Conservation (phyloP, 2,329 filamentous ascomycete species). For the Chaetomium sp. region DNA sequence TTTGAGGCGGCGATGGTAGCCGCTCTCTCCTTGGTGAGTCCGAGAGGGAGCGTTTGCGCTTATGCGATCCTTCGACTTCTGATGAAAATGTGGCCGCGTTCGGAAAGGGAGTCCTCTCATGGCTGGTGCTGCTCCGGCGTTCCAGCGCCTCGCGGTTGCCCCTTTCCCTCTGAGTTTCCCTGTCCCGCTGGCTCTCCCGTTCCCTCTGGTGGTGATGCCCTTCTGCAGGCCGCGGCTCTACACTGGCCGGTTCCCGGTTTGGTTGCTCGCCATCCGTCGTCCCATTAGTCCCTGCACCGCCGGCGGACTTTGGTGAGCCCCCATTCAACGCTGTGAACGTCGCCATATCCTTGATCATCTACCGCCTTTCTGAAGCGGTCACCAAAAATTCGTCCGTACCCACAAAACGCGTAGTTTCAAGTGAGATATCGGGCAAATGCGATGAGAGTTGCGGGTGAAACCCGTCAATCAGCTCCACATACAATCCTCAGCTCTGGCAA, state of each 20-base stretch:
- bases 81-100: conserved; percentile 31
- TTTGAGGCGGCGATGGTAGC: conserved; percentile 18
- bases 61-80: conserved; percentile 47
- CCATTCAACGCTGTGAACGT: conserved; percentile 48
- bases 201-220: conserved; percentile 28
- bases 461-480: no score
- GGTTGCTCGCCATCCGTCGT: conserved; percentile 24
- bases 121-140: conserved; percentile 34
- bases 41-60: conserved; percentile 66
- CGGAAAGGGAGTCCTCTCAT: conserved; percentile 38
- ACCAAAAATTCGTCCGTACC: neutral
- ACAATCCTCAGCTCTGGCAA: no score
- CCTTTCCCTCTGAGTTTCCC: conserved; percentile 26
- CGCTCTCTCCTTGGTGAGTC: conserved; percentile 41
- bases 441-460: neutral
- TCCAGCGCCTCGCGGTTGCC: conserved; percentile 1
- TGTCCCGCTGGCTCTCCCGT: neutral
- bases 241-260: conserved; percentile 20
- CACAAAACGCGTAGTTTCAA: neutral
- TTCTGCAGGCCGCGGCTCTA: conserved; percentile 25
- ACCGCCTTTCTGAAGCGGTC: neutral
- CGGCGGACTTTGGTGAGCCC: conserved; percentile 39
- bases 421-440: neutral
- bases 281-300: conserved; percentile 28
- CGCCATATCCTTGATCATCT: conserved; percentile 36